These are phyloP conservation scores for Tetraselmis striata DNA, from an alignment of 139 green algal species.

Conservation along the genomic window DNA sequence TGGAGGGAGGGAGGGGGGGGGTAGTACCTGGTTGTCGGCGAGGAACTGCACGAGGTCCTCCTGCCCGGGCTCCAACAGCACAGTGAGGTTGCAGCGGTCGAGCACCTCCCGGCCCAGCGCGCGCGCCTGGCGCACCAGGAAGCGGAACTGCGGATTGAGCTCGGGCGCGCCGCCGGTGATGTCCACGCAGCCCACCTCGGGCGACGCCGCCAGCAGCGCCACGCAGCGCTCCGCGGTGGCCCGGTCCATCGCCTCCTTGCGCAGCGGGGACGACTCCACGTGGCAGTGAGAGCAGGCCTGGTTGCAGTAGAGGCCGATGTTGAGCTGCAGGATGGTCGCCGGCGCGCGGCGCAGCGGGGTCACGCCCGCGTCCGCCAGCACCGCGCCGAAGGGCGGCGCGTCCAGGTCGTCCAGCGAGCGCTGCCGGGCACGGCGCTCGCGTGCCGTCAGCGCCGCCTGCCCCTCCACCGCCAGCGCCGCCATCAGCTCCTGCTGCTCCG, in stretches of 20 bases:
- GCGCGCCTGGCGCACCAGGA: conserved; percentile 68
- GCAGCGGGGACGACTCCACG: conserved; percentile 83
- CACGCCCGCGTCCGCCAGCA: conserved; percentile 28
- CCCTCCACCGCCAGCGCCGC: conserved; percentile 25
- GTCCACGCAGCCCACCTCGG: conserved; percentile 68
- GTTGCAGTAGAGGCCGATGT: conserved; percentile 98
- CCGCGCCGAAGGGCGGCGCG: conserved; percentile 31
- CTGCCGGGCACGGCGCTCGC: conserved; percentile 58
- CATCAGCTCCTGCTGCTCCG: conserved; percentile 46
- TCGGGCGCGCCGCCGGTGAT: conserved; percentile 92
- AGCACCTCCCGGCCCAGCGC: conserved; percentile 80
- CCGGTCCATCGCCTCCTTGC: conserved; percentile 69
- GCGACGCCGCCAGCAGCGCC: conserved; percentile 46
- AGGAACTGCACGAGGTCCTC: conserved; percentile 86
- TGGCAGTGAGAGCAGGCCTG: conserved; percentile 96
- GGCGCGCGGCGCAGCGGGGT: conserved; percentile 37
- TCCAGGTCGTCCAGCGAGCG: conserved; percentile 58
- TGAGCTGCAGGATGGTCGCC: conserved; percentile 82
- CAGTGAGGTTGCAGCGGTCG: conserved; percentile 97
- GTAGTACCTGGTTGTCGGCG: conserved; percentile 66
- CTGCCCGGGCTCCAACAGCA: conserved; percentile 89
- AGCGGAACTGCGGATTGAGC: conserved; percentile 79
- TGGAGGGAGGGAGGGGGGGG: no score
- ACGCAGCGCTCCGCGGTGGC: conserved; percentile 64
- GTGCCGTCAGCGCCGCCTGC: conserved; percentile 59